A percentile compares a stretch with the other conserved stretches of the same genome.
Evolutionary conservation across 148 eudicot species (phyloP).

Genomic region (Silene latifolia): DNA sequence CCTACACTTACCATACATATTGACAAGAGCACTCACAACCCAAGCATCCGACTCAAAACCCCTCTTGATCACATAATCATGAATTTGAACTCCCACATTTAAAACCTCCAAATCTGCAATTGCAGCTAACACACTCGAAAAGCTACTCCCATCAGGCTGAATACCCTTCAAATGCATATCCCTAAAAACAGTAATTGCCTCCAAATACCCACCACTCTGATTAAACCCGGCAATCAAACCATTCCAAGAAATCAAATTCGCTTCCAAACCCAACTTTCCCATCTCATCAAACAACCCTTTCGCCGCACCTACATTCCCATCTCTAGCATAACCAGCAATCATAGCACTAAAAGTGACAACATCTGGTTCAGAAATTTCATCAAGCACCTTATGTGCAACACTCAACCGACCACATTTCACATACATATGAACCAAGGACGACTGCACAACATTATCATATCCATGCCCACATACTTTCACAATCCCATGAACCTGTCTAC

Average conservation of each 20-base stretch:
- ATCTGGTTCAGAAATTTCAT: slow-evolving; percentile 53
- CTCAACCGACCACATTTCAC: slow-evolving; percentile 43
- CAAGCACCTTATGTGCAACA: slow-evolving; percentile 59
- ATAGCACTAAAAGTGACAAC: slow-evolving; percentile 74
- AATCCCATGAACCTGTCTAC: slow-evolving; percentile 60
- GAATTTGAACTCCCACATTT: slow-evolving; percentile 45
- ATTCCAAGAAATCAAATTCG: slow-evolving; percentile 68
- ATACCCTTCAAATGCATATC: slow-evolving; percentile 51
- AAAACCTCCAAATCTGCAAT: slow-evolving; percentile 49
- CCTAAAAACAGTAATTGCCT: slow-evolving; percentile 43
- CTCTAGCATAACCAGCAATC: slow-evolving; percentile 75
- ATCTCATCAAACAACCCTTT: slow-evolving; percentile 43
- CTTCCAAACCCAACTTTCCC: slow-evolving; percentile 50
- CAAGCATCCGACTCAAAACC: slow-evolving; percentile 47
- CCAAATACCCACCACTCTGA: slow-evolving; percentile 44
- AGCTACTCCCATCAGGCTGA: slow-evolving; percentile 50
- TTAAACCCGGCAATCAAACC: slow-evolving; percentile 73
- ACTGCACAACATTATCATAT: slow-evolving; percentile 51
- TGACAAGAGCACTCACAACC: slow-evolving; percentile 49
- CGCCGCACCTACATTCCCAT: slow-evolving; percentile 50
- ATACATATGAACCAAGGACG: slow-evolving; percentile 76
- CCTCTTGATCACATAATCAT: slow-evolving; percentile 47
- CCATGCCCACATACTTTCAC: slow-evolving; percentile 40
- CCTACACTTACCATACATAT: slow-evolving; percentile 61
- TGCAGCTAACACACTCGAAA: slow-evolving; percentile 63